Evolutionary conservation across 768 basidiomycete species (phyloP).

Genomic region (Hypholoma sublateritium): DNA sequence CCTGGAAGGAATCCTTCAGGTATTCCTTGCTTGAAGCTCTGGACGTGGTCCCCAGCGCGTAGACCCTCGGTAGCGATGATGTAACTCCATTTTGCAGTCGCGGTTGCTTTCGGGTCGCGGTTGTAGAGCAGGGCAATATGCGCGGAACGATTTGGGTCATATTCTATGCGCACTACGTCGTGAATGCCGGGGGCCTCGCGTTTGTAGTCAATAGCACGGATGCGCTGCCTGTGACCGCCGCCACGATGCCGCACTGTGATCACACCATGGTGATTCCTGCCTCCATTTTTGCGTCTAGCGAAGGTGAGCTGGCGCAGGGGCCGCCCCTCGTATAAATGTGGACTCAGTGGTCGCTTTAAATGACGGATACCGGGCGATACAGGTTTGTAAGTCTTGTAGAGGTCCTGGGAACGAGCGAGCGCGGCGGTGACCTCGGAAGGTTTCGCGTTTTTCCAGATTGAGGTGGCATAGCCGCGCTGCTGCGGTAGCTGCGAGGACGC

Average conservation of each 20-base stretch:
- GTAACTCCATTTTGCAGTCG: conserved; percentile 74
- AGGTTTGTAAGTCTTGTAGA: conserved; percentile 91
- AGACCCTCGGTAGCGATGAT: conserved; percentile 91
- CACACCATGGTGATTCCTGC: conserved; percentile 77
- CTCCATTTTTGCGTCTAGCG: conserved; percentile 81
- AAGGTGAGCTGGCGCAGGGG: conserved; percentile 83
- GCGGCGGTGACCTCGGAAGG: conserved; percentile 37
- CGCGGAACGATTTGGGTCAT: conserved; percentile 90
- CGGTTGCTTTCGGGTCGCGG: conserved; percentile 52
- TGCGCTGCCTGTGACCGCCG: conserved; percentile 86
- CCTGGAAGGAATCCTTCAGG: conserved; percentile 72
- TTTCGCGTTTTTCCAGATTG: conserved; percentile 36
- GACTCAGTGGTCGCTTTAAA: conserved; percentile 76
- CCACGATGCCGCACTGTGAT: conserved; percentile 90
- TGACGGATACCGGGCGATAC: conserved; percentile 86
- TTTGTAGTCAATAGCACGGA: conserved; percentile 85
- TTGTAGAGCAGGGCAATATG: conserved; percentile 90
- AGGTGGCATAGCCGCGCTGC: conserved; percentile 35
- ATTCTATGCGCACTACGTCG: conserved; percentile 93
- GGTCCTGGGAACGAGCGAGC: conserved; percentile 48
- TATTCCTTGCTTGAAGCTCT: conserved; percentile 83
- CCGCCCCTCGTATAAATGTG: conserved; percentile 82
- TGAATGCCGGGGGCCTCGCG: conserved; percentile 77
- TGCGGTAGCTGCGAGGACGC: conserved; percentile 8
- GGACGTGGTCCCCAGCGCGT: conserved; percentile 83